These are phyloP conservation scores for Angophora floribunda DNA, from an alignment of 345 rosid genomes.

Conservation along the genomic window DNA sequence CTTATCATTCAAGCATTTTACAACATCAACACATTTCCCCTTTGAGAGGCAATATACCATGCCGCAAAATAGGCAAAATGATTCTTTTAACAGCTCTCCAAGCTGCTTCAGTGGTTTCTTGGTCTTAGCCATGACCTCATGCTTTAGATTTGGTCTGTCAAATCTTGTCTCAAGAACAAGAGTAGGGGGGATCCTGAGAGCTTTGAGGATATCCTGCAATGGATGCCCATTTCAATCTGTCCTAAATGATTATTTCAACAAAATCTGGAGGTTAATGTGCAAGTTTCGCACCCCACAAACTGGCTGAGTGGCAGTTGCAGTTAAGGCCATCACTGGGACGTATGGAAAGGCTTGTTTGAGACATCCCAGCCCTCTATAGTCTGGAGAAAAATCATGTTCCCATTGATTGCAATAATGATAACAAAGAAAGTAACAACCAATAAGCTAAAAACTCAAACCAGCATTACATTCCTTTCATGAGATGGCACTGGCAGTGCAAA, in stretches of 20 bases:
- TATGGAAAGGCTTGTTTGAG: conserved; percentile 68
- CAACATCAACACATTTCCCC: conserved; percentile 71
- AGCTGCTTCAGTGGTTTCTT: conserved; percentile 80
- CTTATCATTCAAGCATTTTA: conserved; percentile 63
- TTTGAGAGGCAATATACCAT: conserved; percentile 90
- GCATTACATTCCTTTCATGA: background rate
- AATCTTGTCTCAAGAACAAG: conserved; percentile 79
- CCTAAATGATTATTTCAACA: background rate
- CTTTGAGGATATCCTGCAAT: conserved; percentile 9
- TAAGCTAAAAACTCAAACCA: background rate
- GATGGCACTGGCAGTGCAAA: background rate
- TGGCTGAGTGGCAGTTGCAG: conserved; percentile 78
- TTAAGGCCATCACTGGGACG: conserved; percentile 75
- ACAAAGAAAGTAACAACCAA: background rate
- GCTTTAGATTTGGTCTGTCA: conserved; percentile 82
- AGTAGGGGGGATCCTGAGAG: conserved; percentile 70
- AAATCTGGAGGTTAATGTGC: background rate
- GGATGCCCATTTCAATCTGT: background rate
- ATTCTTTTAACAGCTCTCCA: conserved; percentile 31
- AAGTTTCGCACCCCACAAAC: conserved; percentile 53
- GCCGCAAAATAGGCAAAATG: conserved; percentile 60
- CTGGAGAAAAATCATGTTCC: conserved; percentile 97
- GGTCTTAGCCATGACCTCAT: conserved; percentile 67
- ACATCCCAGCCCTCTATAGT: conserved; percentile 70
- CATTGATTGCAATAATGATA: conserved; percentile 48